Evolutionary conservation across 768 basidiomycete species (phyloP), one percentile per base, ranked within the genome.

Genomic region (Phaeotremella fagi): DNA sequence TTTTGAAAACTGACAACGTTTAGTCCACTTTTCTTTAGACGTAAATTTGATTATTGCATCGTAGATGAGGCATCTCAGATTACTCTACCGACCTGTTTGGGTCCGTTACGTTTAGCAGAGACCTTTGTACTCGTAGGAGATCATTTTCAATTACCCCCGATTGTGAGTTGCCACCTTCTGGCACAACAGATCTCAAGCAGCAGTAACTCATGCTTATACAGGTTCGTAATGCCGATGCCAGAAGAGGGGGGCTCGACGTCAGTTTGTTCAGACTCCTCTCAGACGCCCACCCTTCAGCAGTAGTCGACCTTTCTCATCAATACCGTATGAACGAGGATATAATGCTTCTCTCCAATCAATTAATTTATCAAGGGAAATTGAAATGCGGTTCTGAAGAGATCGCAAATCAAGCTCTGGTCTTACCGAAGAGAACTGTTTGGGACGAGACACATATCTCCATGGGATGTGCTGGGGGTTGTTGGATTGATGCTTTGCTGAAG

Each of bases 1-100:
- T 42, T 42, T 54, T 36, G 58, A 31, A 27, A 29, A 26, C 50
- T 48, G 26, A 48, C 47, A 1, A 1, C 16, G 14, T 37, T 0
- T 6, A 90, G 92, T 66, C 83, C 90, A 0, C 66, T 99, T 5
- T 98, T 99, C 74, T 80, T 81, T 43, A 82, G 86, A 9, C 81
- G 94, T 5, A 83, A 76, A 20, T 99, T 98, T 66, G 91, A 99
- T 70, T 91, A 89, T 65, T 98, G 94, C 75, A 95, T 99, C 51
- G 86, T 99, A 16, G 95, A 98, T 57, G 95, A 99, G 72, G 95
- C 95, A 0, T 97, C 95, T 0, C 94, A 98, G 70, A 91, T 97
- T 59, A 98, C 95, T 0, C 75, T 98, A 1, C 95, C 95, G 0
- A 94, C 91, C 0, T 97, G 90, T 65, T 78, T 98, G 1, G 95